phyloP scores from a whole-genome alignment of 2,329 filamentous ascomycete genomes.

The Colletotrichum costaricense region DNA sequence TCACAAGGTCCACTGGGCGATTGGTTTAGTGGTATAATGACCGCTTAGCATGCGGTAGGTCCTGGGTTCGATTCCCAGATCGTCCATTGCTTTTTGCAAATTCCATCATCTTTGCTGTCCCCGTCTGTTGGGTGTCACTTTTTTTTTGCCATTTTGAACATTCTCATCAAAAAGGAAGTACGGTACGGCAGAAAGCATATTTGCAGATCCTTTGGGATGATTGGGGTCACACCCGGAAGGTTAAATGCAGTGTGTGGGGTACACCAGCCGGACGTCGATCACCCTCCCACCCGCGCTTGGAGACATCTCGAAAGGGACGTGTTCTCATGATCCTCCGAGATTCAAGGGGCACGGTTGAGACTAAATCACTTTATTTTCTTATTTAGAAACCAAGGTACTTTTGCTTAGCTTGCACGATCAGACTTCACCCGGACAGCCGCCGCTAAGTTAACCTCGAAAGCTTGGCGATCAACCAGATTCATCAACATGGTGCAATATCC shows the following conservation, averaged over 20 bases:
- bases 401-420: too few species aligned
- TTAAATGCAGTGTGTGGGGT: not conserved
- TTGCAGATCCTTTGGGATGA: not conserved
- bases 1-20: not conserved
- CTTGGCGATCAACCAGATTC: not conserved
- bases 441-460: not conserved
- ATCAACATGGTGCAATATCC: conserved; percentile 7
- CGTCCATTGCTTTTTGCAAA: not conserved
- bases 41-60: conserved; percentile 23
- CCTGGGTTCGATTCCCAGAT: conserved; percentile 17
- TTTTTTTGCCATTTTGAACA: too few species aligned
- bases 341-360: not conserved
- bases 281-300: not conserved
- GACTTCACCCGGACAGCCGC: not conserved
- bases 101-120: not conserved
- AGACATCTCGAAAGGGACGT: not conserved
- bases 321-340: not conserved
- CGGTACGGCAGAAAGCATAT: not conserved
- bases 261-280: not conserved
- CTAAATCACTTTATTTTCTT: not conserved
- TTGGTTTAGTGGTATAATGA: conserved; percentile 22
- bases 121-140: too few species aligned
- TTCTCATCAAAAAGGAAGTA: not conserved
- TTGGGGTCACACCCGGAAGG: not conserved
- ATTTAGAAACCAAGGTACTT: not conserved